phyloP scores from a whole-genome alignment of 73 alveolate species.

The Halteria grandinella region DNA sequence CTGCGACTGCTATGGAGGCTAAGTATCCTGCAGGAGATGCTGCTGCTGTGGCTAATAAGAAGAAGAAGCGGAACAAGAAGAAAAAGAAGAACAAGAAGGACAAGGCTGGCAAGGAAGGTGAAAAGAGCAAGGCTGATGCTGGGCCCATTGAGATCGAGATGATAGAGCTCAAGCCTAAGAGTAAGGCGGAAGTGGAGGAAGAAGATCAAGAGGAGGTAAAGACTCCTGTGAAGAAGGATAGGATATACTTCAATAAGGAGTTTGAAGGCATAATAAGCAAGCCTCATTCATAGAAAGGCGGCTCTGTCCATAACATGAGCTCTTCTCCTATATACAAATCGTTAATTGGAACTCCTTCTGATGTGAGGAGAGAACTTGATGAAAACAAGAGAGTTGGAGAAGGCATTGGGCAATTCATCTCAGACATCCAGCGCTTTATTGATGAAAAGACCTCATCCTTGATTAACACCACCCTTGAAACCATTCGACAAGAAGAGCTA shows the following conservation, averaged over 20 bases:
- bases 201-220: constrained; percentile 3
- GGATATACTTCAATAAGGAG: neutral
- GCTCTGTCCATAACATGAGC: neutral
- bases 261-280: neutral
- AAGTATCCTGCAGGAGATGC: no score
- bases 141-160: neutral
- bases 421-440: no score
- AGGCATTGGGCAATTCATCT: no score
- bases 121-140: neutral
- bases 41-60: no score
- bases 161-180: neutral
- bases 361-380: constrained; percentile 3
- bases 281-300: neutral
- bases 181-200: neutral
- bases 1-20: no score
- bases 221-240: neutral
- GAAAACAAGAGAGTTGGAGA: constrained; percentile 22
- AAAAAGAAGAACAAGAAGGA: neutral
- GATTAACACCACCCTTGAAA: no score
- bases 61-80: no score
- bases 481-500: no score
- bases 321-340: neutral
- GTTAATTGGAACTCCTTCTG: neutral
- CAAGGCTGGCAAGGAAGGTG: neutral
- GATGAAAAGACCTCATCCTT: no score